These are phyloP conservation scores for Diplodia seriata DNA, from an alignment of 2,329 filamentous ascomycete genomes.

Conservation along the genomic window DNA sequence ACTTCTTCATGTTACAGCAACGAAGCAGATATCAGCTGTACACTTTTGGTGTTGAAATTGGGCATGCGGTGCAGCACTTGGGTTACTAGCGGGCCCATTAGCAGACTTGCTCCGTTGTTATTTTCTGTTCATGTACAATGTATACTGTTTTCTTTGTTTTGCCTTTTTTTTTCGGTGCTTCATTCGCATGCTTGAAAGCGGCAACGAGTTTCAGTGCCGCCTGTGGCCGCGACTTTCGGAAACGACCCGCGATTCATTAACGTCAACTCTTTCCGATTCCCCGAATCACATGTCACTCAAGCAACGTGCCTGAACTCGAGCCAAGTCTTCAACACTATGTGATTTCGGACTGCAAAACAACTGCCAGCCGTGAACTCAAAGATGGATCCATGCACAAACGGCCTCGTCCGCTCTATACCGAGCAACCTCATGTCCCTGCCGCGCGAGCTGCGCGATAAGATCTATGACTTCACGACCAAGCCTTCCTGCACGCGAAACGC, in stretches of 20 bases:
- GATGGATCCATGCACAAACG: background rate
- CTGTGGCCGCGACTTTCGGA: background rate
- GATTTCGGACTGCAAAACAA: background rate
- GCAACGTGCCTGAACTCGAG: background rate
- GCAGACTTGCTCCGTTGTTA: background rate
- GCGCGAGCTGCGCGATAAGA: constrained; percentile 18
- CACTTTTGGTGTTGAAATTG: no score
- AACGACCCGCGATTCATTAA: background rate
- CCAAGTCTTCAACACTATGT: background rate
- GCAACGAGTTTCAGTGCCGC: background rate
- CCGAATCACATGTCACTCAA: background rate
- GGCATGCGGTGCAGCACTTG: no score
- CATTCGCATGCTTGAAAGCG: background rate
- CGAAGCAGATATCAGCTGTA: no score
- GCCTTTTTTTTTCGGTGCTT: no score
- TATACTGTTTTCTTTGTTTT: background rate
- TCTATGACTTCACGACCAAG: constrained; percentile 1
- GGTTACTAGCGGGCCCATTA: no score
- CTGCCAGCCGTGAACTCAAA: background rate
- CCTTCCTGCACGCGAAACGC: background rate
- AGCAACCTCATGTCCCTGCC: background rate
- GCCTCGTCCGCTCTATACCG: background rate
- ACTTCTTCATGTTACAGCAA: no score
- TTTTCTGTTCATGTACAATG: background rate
- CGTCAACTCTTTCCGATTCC: background rate